Percentiles rank a stretch among this genome's conserved stretches.
Evolutionary conservation across 73 alveolate genomes (phyloP).

Genomic region (Halteria grandinella): DNA sequence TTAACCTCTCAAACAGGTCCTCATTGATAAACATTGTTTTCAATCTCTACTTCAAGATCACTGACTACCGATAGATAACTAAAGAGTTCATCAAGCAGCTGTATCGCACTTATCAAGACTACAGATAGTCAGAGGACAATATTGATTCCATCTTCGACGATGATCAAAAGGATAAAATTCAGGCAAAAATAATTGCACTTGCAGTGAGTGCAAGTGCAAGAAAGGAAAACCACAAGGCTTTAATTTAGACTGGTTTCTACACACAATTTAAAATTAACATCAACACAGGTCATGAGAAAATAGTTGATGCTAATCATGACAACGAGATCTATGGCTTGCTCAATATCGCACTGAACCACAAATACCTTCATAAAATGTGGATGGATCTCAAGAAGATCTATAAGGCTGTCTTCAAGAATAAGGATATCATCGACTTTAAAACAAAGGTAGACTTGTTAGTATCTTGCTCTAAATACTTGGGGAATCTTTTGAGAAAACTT

Average conservation of each 20-base stretch:
- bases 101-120: constrained; percentile 35
- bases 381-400: constrained; percentile 60
- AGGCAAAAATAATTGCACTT: constrained; percentile 54
- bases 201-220: constrained; percentile 65
- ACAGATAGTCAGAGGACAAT: constrained; percentile 36
- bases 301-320: constrained; percentile 29
- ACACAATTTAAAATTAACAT: constrained; percentile 59
- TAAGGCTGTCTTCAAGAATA: constrained; percentile 48
- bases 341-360: constrained; percentile 60
- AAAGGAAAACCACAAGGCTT: constrained; percentile 63
- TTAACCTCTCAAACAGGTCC: constrained; percentile 23
- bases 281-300: constrained; percentile 45
- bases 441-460: constrained; percentile 65
- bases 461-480: constrained; percentile 59
- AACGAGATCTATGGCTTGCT: constrained; percentile 64
- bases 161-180: too few species aligned
- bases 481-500: constrained; percentile 1
- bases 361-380: constrained; percentile 45
- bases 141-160: too few species aligned
- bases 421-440: constrained; percentile 62
- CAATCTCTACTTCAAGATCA: constrained; percentile 54
- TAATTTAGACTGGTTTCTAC: constrained; percentile 65
- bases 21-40: constrained; percentile 60
- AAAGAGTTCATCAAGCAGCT: constrained; percentile 57
- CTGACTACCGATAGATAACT: constrained; percentile 48